phyloP scores from a whole-genome alignment of 2,329 filamentous ascomycete genomes.

The Aspergillus vadensis region DNA sequence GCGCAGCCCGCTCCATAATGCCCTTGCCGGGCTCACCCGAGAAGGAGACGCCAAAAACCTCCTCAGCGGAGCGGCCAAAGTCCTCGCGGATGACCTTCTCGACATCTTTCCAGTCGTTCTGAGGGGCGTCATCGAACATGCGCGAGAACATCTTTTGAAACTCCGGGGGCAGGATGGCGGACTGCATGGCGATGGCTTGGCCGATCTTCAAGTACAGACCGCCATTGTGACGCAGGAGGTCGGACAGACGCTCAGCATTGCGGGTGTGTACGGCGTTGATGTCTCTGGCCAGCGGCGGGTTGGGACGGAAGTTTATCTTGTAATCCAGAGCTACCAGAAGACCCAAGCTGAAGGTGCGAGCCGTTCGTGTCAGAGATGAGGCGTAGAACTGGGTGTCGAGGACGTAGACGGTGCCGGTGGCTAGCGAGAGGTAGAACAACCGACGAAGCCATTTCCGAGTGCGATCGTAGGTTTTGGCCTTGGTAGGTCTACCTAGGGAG shows the following conservation, averaged over 20 bases:
- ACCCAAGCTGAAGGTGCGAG: constrained; percentile 79
- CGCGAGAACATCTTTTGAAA: constrained; percentile 94
- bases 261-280: constrained; percentile 78
- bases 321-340: constrained; percentile 86
- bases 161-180: constrained; percentile 85
- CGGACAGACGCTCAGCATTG: constrained; percentile 79
- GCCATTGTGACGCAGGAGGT: constrained; percentile 81
- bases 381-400: constrained; percentile 77
- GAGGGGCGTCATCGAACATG: constrained; percentile 98
- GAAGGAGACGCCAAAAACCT: constrained; percentile 91
- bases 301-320: constrained; percentile 88
- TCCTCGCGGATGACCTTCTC: constrained; percentile 84
- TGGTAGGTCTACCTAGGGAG: constrained; percentile 71
- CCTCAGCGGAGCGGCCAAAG: constrained; percentile 80
- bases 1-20: constrained; percentile 70
- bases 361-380: constrained; percentile 73
- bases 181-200: constrained; percentile 98
- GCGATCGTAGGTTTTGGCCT: constrained; percentile 70
- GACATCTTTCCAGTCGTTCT: constrained; percentile 84
- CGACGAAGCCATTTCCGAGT: constrained; percentile 77
- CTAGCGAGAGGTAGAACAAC: constrained; percentile 62
- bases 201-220: constrained; percentile 97
- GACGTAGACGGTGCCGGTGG: constrained; percentile 65
- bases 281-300: constrained; percentile 72
- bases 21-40: constrained; percentile 63